Evolutionary conservation across 2,329 filamentous ascomycete genomes (phyloP).

Genomic region (Fusarium zealandicum): DNA sequence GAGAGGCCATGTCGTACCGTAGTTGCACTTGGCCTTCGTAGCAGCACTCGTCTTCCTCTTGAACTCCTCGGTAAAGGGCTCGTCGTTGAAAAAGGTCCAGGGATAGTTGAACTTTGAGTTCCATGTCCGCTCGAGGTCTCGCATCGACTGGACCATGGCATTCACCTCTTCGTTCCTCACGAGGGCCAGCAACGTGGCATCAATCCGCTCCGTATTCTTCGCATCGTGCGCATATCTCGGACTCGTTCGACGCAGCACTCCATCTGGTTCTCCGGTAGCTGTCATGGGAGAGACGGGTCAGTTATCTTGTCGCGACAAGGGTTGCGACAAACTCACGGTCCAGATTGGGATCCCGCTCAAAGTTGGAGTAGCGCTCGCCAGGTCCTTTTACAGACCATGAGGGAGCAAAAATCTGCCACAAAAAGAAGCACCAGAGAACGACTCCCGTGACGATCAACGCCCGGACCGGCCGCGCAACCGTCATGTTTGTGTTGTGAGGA

Average conservation of each 20-base stretch:
- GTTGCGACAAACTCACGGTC: slow-evolving; percentile 69
- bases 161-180: slow-evolving; percentile 91
- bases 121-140: slow-evolving; percentile 91
- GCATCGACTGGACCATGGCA: slow-evolving; percentile 87
- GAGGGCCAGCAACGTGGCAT: slow-evolving; percentile 89
- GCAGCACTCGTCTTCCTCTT: slow-evolving; percentile 79
- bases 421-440: slow-evolving; percentile 77
- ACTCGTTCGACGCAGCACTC: slow-evolving; percentile 74
- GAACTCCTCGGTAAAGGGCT: slow-evolving; percentile 92
- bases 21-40: slow-evolving; percentile 88
- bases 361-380: slow-evolving; percentile 58
- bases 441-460: slow-evolving; percentile 76
- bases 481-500: slow-evolving; percentile 65
- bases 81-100: slow-evolving; percentile 99
- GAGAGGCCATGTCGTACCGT: slow-evolving; percentile 64
- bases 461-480: slow-evolving; percentile 83
- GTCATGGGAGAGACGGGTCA: slow-evolving; percentile 27
- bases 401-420: slow-evolving; percentile 75
- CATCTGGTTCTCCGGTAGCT: slow-evolving; percentile 87
- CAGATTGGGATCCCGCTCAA: slow-evolving; percentile 82
- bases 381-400: slow-evolving; percentile 54
- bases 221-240: slow-evolving; percentile 81
- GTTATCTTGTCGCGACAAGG: slow-evolving; percentile 3
- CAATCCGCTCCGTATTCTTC: slow-evolving; percentile 81
- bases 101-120: slow-evolving; percentile 99